Evolutionary conservation across 2,329 filamentous ascomycete species (phyloP), one percentile per base, ranked within the genome.

Genomic region (Acrodontium crateriforme): DNA sequence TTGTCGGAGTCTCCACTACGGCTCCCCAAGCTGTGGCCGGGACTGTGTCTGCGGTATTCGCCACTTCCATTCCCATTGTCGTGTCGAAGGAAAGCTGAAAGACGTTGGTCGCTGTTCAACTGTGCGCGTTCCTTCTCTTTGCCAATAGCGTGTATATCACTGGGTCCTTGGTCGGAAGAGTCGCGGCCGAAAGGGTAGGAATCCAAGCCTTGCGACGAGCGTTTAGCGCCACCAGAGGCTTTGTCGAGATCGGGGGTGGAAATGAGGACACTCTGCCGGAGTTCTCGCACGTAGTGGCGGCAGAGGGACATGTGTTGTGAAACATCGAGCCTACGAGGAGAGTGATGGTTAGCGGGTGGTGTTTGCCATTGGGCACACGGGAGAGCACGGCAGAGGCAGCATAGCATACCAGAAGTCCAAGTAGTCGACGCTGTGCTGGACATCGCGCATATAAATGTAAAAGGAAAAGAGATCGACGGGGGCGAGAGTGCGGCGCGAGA

Each of bases 361-460:
- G n/a, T n/a, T n/a, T n/a, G n/a, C n/a, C n/a, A n/a, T n/a, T n/a
- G n/a, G n/a, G n/a, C n/a, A n/a, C n/a, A n/a, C n/a, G n/a, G n/a
- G n/a, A n/a, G n/a, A n/a, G n/a, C n/a, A n/a, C n/a, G n/a, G n/a
- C n/a, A n/a, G n/a, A n/a, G n/a, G n/a, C n/a, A n/a, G n/a, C n/a
- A 22, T n/a, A 12, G 13, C 72, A 33, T 63, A 95, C 89, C 91
- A 98, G 58, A 98, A 98, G 53, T 98, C 89, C 22, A 98, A 64
- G 48, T 98, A 98, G 50, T 98, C 89, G 9, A 98, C 89, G 6
- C 87, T 94, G 53, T 85, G 75, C 57, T 98, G 89, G 58, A 94
- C 85, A 55, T 98, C 91, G 47, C 89, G 74, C 89, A 98, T 98
- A 60, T 93, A 98, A 46, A 98, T 98, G 60, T 98, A 98, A 63